Conservation (phyloP, 1,139 yeast genomes). For the Geotrichum klebahnii region DNA sequence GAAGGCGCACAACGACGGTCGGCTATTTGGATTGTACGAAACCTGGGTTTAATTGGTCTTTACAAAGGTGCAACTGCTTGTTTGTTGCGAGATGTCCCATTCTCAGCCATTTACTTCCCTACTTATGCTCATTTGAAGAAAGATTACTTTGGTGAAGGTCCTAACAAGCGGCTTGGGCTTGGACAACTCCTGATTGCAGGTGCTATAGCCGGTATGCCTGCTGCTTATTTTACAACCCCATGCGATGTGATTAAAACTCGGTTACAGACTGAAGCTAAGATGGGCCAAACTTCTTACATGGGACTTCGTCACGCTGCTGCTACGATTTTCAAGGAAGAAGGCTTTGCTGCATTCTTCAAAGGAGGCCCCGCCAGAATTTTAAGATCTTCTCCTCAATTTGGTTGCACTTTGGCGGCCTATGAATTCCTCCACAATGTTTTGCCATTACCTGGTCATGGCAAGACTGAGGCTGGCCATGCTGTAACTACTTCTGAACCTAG, state of each 20-base stretch:
- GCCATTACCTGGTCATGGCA: slow-evolving; percentile 46
- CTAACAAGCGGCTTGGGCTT: slow-evolving; percentile 59
- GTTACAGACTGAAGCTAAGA: slow-evolving; percentile 76
- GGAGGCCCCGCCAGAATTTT: slow-evolving; percentile 94
- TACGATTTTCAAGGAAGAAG: slow-evolving; percentile 75
- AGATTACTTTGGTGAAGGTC: slow-evolving; percentile 78
- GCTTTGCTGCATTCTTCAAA: slow-evolving; percentile 80
- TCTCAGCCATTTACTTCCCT: slow-evolving; percentile 95
- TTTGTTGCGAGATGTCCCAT: slow-evolving; percentile 89
- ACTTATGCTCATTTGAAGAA: slow-evolving; percentile 89
- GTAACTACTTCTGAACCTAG: slow-evolving; percentile 38
- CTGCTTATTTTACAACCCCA: slow-evolving; percentile 93
- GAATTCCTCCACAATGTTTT: slow-evolving; percentile 68
- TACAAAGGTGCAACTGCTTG: slow-evolving; percentile 95
- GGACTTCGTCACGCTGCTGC: slow-evolving; percentile 74
- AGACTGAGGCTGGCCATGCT: slow-evolving; percentile 44
- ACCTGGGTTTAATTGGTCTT: slow-evolving; percentile 77
- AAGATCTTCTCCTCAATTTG: slow-evolving; percentile 96
- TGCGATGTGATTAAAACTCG: slow-evolving; percentile 95
- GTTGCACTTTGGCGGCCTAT: slow-evolving; percentile 93
- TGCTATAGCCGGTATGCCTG: slow-evolving; percentile 96
- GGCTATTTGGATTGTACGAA: slow-evolving; percentile 71
- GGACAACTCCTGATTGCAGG: slow-evolving; percentile 85
- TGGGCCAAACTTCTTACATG: slow-evolving; percentile 70
- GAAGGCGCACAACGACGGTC: slow-evolving; percentile 43